Percentiles rank a stretch among this genome's conserved stretches.
Evolutionary conservation across 164 flowering plant genomes (phyloP).

Genomic region (Aristolochia fimbriata): DNA sequence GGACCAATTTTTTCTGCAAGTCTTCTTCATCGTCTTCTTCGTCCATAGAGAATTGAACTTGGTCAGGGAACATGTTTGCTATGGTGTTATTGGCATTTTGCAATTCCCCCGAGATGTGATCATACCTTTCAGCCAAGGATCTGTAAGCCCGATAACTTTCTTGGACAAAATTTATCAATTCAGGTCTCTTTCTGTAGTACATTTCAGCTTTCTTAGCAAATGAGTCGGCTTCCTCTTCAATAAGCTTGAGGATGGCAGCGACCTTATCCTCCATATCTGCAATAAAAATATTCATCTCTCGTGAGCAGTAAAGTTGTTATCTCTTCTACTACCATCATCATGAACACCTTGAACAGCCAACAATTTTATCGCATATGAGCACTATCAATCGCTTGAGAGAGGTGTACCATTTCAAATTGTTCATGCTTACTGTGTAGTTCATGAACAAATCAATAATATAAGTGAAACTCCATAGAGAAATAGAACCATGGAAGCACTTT

Average conservation of each 20-base stretch:
- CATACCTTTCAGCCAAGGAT: conserved; percentile 12
- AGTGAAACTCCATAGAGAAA: too few species aligned
- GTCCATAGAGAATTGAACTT: conserved; percentile 31
- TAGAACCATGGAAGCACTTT: too few species aligned
- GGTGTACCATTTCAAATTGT: too few species aligned
- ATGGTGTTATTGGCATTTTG: conserved; percentile 30
- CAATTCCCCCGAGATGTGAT: conserved; percentile 3
- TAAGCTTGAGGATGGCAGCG: conserved; percentile 10
- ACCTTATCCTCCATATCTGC: conserved; percentile 14
- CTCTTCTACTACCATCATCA: too few species aligned
- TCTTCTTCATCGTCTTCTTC: conserved; percentile 21
- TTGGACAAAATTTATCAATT: conserved; percentile 11
- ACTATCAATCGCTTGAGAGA: too few species aligned
- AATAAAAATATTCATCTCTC: not conserved
- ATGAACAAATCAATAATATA: too few species aligned
- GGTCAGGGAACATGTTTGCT: conserved; percentile 65
- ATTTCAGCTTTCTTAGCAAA: conserved; percentile 19
- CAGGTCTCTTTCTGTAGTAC: conserved; percentile 13
- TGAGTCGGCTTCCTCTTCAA: conserved; percentile 18
- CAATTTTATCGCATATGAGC: too few species aligned
- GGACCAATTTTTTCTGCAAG: too few species aligned
- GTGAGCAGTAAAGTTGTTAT: too few species aligned
- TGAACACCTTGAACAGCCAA: too few species aligned
- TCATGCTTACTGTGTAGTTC: too few species aligned
- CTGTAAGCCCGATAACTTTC: conserved; percentile 9